Percentiles rank a stretch among this genome's conserved stretches.
Evolutionary conservation across 495 filamentous ascomycete genomes (phyloP).

Genomic region (Chlorociboria aeruginascens): DNA sequence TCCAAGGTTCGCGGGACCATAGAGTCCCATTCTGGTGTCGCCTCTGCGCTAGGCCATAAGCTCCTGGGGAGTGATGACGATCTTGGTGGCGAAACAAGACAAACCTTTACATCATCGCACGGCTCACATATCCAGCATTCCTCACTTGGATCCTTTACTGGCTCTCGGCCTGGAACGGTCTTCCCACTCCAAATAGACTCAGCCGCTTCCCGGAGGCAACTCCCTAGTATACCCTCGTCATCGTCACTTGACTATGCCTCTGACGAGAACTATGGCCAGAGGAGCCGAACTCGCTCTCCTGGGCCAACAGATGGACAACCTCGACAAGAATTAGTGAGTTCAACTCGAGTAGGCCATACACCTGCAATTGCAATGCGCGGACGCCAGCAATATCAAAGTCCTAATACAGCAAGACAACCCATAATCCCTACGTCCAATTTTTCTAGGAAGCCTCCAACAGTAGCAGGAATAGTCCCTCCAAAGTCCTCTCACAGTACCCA

Average conservation of each 20-base stretch:
- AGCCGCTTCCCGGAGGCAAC: neutral
- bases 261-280: neutral
- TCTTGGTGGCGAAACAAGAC: neutral
- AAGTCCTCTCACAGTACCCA: too few species aligned
- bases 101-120: neutral
- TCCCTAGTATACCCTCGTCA: too few species aligned
- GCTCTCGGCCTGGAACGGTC: neutral
- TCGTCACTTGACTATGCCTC: neutral
- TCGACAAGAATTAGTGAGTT: neutral
- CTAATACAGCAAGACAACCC: neutral
- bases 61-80: slow-evolving; percentile 1
- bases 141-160: neutral
- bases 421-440: neutral
- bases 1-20: neutral
- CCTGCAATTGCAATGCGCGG: neutral
- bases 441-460: neutral
- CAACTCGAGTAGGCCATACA: neutral
- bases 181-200: slow-evolving; percentile 4
- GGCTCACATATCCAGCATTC: neutral
- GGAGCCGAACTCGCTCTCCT: slow-evolving; percentile 1
- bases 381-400: neutral
- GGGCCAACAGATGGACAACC: slow-evolving; percentile 3
- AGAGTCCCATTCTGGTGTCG: neutral
- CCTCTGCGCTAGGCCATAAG: slow-evolving; percentile 2
- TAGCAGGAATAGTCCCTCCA: neutral